Conservation (phyloP, 1,284 basidiomycete genomes). For the Malassezia furfur region DNA sequence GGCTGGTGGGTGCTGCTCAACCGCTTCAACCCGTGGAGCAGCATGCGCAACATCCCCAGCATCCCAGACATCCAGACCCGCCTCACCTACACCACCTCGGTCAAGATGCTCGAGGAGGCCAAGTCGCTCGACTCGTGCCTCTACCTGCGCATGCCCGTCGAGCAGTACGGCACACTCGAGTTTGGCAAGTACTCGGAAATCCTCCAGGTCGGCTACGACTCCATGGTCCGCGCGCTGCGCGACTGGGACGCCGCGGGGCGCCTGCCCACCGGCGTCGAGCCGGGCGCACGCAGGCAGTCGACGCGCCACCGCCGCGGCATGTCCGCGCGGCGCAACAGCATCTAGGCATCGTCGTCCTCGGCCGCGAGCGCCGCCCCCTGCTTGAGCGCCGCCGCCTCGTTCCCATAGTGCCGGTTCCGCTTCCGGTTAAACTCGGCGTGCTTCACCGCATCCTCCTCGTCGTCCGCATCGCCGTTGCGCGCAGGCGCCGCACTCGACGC, state of each 20-base stretch:
- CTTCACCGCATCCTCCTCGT: constrained; percentile 21
- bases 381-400: constrained; percentile 46
- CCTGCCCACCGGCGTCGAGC: constrained; percentile 62
- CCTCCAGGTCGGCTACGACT: constrained; percentile 68
- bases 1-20: constrained; percentile 95
- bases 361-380: constrained; percentile 34
- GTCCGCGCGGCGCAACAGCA: constrained; percentile 12
- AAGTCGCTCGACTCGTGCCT: constrained; percentile 77
- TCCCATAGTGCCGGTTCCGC: constrained; percentile 44
- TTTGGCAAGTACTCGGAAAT: constrained; percentile 55
- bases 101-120: constrained; percentile 86
- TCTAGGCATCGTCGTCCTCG: constrained; percentile 39
- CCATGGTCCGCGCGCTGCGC: constrained; percentile 63
- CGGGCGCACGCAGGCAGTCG: constrained; percentile 33
- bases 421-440: constrained; percentile 41
- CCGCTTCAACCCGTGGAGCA: constrained; percentile 59
- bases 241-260: constrained; percentile 72
- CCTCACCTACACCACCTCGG: constrained; percentile 90
- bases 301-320: constrained; percentile 1
- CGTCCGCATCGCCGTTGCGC: background rate
- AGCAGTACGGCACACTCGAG: constrained; percentile 41
- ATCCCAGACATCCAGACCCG: constrained; percentile 95
- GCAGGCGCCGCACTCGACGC: background rate
- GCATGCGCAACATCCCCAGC: constrained; percentile 68
- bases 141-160: constrained; percentile 88